Evolutionary conservation across 2,329 filamentous ascomycete species (phyloP), one percentile per base, ranked within the genome.

Genomic region (Chalaropsis thielavioides): DNA sequence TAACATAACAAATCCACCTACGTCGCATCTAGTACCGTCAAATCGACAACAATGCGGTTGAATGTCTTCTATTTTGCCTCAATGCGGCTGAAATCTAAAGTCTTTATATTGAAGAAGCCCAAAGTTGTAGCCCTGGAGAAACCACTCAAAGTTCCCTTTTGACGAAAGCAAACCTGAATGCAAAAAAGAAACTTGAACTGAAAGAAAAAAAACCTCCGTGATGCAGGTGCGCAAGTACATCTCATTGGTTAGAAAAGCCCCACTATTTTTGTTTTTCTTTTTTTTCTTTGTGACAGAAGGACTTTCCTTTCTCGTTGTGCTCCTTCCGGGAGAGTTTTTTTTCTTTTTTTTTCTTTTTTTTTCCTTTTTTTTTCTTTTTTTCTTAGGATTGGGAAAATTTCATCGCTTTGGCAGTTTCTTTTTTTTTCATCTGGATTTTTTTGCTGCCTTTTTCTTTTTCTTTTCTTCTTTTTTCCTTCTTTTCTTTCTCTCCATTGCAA

Each of bases 181-280:
- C n/a, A 44, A 19, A 54, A 43, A 19, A 54, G 44, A 63, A 44
- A 59, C 24, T 2, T 46, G 40, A 35, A 6, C n/a, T 27, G 19
- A 59, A 62, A 49, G 24, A 46, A 58, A 62, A 64, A 61, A 49
- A 1, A 49, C 2, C 8, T n/a, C 15, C 11, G 22, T 38, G 54
- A 58, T 58, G 60, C 11, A 27, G 13, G 22, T 44, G 60, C 44
- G 62, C 62, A 43, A 67, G 38, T 31, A 43, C 17, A 43, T 35
- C 31, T 67, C 5, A 68, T 68, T 68, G 66, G 66, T 24, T 40
- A 31, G 44, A 49, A 38, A 46, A 3, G 35, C 64, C 22, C 44
- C 35, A 61, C 49, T 15, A 2, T 19, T 38, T 38, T 38, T 58
- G 27, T 49, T 66, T 63, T 63, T 58, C 31, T 35, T 56, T 59